These are phyloP conservation scores for Eleusine coracana DNA, from an alignment of 176 grass and related monocot genomes.

Conservation along the genomic window DNA sequence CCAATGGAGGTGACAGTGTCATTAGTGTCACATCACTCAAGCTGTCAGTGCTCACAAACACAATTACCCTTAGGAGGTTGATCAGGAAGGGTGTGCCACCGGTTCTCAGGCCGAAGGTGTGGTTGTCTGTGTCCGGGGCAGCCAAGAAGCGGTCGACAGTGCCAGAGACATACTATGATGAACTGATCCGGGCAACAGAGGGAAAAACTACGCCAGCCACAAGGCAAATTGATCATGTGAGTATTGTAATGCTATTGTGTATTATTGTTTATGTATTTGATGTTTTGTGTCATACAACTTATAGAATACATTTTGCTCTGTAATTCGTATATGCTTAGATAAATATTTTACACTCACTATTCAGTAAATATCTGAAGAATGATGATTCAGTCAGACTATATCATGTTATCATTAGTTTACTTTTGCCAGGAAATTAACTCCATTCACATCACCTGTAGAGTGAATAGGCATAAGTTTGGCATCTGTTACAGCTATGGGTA, in stretches of 20 bases:
- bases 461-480: background rate
- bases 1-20: slow-evolving; percentile 50
- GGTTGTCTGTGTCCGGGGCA: slow-evolving; percentile 84
- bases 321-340: background rate
- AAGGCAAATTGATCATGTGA: slow-evolving; percentile 92
- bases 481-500: background rate
- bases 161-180: slow-evolving; percentile 94
- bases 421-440: background rate
- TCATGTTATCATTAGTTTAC: background rate
- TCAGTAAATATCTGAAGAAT: too few species aligned
- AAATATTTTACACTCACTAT: background rate
- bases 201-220: slow-evolving; percentile 91
- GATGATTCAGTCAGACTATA: background rate
- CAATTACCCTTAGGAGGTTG: slow-evolving; percentile 74
- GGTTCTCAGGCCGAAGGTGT: slow-evolving; percentile 77
- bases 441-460: background rate
- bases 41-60: slow-evolving; percentile 75
- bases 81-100: slow-evolving; percentile 84
- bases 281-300: background rate
- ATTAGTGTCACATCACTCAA: slow-evolving; percentile 77
- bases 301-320: slow-evolving; percentile 2
- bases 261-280: slow-evolving; percentile 10
- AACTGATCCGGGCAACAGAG: slow-evolving; percentile 78
- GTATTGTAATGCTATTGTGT: slow-evolving; percentile 27
- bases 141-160: slow-evolving; percentile 92